Evolutionary conservation across 306 rosid genomes (phyloP), one percentile per base, ranked within the genome.

Genomic region (Cucumis melo): DNA sequence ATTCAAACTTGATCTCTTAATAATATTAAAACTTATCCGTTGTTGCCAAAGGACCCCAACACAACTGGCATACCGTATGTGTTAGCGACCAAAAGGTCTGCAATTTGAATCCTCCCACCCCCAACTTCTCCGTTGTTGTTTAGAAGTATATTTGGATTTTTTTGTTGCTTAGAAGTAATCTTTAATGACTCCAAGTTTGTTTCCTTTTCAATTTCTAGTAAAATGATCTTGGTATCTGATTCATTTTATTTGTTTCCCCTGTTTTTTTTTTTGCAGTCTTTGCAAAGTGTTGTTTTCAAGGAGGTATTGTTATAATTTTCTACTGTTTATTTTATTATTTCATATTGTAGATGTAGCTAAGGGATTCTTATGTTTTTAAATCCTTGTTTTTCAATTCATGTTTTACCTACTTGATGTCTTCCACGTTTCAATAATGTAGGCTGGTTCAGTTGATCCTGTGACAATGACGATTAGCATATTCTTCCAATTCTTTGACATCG

Each of bases 221-320:
- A 24, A 3, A 44, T 9, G 8, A 1, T 44, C 12, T 23, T 29
- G 61, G 17, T 51, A 23, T 19, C 90, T 91, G 83, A 91, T 78
- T 81, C 76, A 34, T 81, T 51, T 76, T 23, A 63, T 61, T 39
- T 65, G 38, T 32, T 34, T 15, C 83, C 56, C 86, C 56, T 53
- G 39, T 83, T 71, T n/a, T n/a, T n/a, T n/a, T n/a, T n/a, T 85
- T 74, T 88, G 91, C 97, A 94, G 98, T 94, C 98, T 77, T 83
- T 94, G 81, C 98, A 94, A 85, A 94, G 98, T 84, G 98, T 94
- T 77, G 97, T 91, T 82, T 91, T 94, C 89, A 91, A 94, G 87
- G 96, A 94, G 98, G 98, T 91, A 90, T 48, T 29, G 63, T 42
- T 68, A 27, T 42, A 10, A 8, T 78, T 24, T 32, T 71, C 9